Evolutionary conservation across 2,329 filamentous ascomycete genomes (phyloP).

Genomic region (Chrysoporthe austroafricana): DNA sequence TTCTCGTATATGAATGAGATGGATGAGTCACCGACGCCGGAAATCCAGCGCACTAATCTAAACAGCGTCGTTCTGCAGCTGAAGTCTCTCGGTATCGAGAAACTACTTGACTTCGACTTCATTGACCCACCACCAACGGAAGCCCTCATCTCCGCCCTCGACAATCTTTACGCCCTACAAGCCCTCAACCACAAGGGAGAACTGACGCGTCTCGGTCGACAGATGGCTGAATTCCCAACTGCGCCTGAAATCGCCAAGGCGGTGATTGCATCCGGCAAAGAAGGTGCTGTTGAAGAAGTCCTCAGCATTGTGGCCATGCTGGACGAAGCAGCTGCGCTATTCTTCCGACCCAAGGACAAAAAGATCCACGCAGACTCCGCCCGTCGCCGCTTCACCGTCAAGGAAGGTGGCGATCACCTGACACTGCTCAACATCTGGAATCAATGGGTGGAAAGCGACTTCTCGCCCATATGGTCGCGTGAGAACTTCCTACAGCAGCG

Average conservation of each 20-base stretch:
- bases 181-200: slow-evolving; percentile 87
- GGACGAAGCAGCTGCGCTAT: slow-evolving; percentile 83
- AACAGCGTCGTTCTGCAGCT: slow-evolving; percentile 82
- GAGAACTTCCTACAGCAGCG: slow-evolving; percentile 96
- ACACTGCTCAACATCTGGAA: slow-evolving; percentile 93
- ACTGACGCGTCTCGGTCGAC: slow-evolving; percentile 85
- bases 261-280: slow-evolving; percentile 84
- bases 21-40: slow-evolving; percentile 87
- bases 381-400: slow-evolving; percentile 83
- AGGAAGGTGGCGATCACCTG: slow-evolving; percentile 88
- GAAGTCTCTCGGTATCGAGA: slow-evolving; percentile 89
- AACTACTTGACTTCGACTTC: slow-evolving; percentile 92
- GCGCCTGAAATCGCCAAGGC: slow-evolving; percentile 91
- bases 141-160: slow-evolving; percentile 84
- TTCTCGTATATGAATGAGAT: slow-evolving; percentile 95
- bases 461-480: slow-evolving; percentile 81
- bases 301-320: slow-evolving; percentile 95
- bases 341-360: slow-evolving; percentile 96
- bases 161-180: slow-evolving; percentile 89
- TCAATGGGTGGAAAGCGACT: slow-evolving; percentile 93
- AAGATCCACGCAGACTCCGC: slow-evolving; percentile 95
- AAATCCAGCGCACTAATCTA: slow-evolving; percentile 90
- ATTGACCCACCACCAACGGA: slow-evolving; percentile 93
- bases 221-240: slow-evolving; percentile 94
- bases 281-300: slow-evolving; percentile 92